phyloP scores from a whole-genome alignment of 176 grass and related monocot species.

The Oryza glumipatula region DNA sequence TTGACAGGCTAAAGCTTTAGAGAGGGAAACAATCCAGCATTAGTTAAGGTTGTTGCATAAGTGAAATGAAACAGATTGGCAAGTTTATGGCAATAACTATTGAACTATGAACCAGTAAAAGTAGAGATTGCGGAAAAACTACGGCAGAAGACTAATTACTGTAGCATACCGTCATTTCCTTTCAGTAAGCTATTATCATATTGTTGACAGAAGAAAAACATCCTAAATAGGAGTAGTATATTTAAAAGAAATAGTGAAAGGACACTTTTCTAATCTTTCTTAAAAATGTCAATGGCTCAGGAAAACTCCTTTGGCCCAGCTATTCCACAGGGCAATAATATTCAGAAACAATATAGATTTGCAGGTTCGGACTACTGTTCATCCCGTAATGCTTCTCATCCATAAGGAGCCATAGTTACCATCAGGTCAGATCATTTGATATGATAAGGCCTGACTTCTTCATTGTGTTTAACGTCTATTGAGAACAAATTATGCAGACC shows the following conservation, averaged over 20 bases:
- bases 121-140: background rate
- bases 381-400: background rate
- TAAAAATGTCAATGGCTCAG: background rate
- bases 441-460: background rate
- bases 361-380: background rate
- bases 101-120: background rate
- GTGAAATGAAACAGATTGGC: background rate
- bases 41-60: background rate
- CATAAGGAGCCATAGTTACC: conserved; percentile 2
- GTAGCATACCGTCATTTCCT: background rate
- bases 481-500: background rate
- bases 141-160: background rate
- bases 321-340: background rate
- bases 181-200: background rate
- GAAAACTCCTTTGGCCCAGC: background rate
- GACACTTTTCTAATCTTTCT: background rate
- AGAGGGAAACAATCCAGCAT: too few relatives aligned
- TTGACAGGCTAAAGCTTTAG: too few relatives aligned
- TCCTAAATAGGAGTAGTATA: background rate
- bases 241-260: background rate
- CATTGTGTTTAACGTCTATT: background rate
- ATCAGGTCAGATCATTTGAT: conserved; percentile 7
- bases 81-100: background rate
- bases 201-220: too few relatives aligned
- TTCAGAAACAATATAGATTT: background rate